Base-by-base conservation (phyloP, 176 grass and related monocot genomes). In the Carex scoparia region DNA sequence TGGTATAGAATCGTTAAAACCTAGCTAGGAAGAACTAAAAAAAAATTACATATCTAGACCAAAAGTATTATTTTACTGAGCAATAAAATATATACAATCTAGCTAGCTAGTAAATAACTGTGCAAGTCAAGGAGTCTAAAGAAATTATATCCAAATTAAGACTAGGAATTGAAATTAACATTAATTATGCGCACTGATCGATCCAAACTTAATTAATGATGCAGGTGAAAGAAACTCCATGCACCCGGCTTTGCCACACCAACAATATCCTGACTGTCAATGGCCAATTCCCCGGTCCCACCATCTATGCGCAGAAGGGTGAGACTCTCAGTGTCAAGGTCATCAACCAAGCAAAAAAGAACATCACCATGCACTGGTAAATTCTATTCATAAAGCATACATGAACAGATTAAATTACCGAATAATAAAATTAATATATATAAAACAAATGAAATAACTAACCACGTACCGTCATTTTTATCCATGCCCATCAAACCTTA, bases 321-420 rank as follows among this genome's bases (percentile, higher is more conserved):
- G 88, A 91, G 14, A 67, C 84, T 35, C 61, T 92, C 35, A 42
- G 91, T 38, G 93, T 95, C 23, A 95, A 92, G n/a, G 89, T 92
- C 27, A 46, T 84, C 85, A 95, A 95, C 83, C 65, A 87, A 9
- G 93, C 79, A 56, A 49, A 87, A 5, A 86, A 92, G 4, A 95
- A 93, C 89, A 88, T 95, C 85, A 95, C 93, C 54, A 49, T 95
- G 66, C 93, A 92, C 79, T 92, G 93, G 91, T 93, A 86, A 74
- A 49, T 33, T 33, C 1, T 74, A 51, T 35, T 33, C n/a, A 18
- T 53, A 10, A 0, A 23, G 23, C 1, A 11, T 62, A 27, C 3
- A 11, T 62, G n/a, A 16, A 19, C 28, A 51, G 23, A 23, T 23
- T 23, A 46, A 4, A 0, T 56, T 12, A 38, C 7, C 27, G n/a